These are phyloP conservation scores for Torulaspora pretoriensis DNA, from an alignment of 1,139 yeast species.

Conservation along the genomic window DNA sequence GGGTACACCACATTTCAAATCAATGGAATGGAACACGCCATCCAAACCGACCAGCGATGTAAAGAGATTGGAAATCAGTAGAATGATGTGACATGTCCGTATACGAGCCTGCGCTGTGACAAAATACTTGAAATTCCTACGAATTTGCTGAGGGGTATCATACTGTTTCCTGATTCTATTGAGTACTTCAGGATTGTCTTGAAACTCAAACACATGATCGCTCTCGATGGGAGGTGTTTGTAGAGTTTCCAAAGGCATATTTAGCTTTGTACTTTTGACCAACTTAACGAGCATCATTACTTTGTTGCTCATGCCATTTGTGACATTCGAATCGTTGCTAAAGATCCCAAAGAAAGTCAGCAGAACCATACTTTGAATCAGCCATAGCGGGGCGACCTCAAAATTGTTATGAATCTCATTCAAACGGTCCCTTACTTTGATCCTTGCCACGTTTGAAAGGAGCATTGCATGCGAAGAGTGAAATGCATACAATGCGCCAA, in stretches of 20 bases:
- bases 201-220: slow-evolving; percentile 34
- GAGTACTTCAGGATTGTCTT: slow-evolving; percentile 36
- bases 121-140: slow-evolving; percentile 68
- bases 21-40: slow-evolving; percentile 52
- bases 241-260: slow-evolving; percentile 62
- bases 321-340: slow-evolving; percentile 67
- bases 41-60: slow-evolving; percentile 65
- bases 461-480: slow-evolving; percentile 74
- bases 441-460: slow-evolving; percentile 73
- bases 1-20: slow-evolving; percentile 64
- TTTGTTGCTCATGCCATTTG: slow-evolving; percentile 70
- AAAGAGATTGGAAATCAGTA: slow-evolving; percentile 66
- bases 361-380: slow-evolving; percentile 79
- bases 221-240: slow-evolving; percentile 53
- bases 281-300: slow-evolving; percentile 73
- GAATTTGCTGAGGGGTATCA: slow-evolving; percentile 39
- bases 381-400: slow-evolving; percentile 74
- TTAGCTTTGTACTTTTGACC: slow-evolving; percentile 71
- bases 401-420: slow-evolving; percentile 56
- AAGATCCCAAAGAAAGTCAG: slow-evolving; percentile 81
- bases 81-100: slow-evolving; percentile 76
- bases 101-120: slow-evolving; percentile 78
- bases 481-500: slow-evolving; percentile 83
- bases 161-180: slow-evolving; percentile 35
- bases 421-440: slow-evolving; percentile 69